These are phyloP conservation scores for Fusarium coffeatum DNA, from an alignment of 2,329 filamentous ascomycete species.

Conservation along the genomic window DNA sequence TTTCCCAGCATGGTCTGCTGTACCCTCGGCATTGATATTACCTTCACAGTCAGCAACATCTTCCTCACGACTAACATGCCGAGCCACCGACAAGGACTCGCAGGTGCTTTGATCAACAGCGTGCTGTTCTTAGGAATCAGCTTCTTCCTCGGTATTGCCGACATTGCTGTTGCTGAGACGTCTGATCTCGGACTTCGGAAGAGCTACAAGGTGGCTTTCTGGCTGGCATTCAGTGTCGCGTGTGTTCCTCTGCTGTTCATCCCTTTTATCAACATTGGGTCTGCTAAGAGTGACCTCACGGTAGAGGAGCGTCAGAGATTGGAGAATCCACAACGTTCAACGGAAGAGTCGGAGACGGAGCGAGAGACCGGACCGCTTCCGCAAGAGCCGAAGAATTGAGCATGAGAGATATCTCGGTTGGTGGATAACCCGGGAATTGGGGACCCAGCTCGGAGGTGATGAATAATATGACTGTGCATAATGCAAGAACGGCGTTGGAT, in stretches of 20 bases:
- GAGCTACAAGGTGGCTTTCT: constrained; percentile 46
- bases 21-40: constrained; percentile 74
- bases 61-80: constrained; percentile 75
- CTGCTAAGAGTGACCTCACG: constrained; percentile 46
- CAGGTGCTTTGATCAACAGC: constrained; percentile 72
- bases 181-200: constrained; percentile 53
- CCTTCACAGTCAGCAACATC: constrained; percentile 73
- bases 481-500: constrained; percentile 7
- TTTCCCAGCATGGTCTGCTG: constrained; percentile 70
- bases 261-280: constrained; percentile 42
- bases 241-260: constrained; percentile 36
- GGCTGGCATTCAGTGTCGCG: constrained; percentile 43
- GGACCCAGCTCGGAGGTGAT: constrained; percentile 8
- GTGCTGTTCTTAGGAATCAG: constrained; percentile 72
- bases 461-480: constrained; percentile 5
- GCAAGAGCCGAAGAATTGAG: constrained; percentile 19
- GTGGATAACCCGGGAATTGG: background rate
- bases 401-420: constrained; percentile 15
- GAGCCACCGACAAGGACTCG: constrained; percentile 69
- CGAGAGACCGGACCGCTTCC: constrained; percentile 14
- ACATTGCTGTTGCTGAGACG: constrained; percentile 61
- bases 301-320: constrained; percentile 43
- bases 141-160: constrained; percentile 71
- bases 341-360: constrained; percentile 17
- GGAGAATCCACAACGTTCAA: constrained; percentile 22